Percentiles rank a stretch among this genome's conserved stretches.
These are phyloP conservation scores for Rosa rugosa DNA, from an alignment of 306 rosid species.

Conservation along the genomic window DNA sequence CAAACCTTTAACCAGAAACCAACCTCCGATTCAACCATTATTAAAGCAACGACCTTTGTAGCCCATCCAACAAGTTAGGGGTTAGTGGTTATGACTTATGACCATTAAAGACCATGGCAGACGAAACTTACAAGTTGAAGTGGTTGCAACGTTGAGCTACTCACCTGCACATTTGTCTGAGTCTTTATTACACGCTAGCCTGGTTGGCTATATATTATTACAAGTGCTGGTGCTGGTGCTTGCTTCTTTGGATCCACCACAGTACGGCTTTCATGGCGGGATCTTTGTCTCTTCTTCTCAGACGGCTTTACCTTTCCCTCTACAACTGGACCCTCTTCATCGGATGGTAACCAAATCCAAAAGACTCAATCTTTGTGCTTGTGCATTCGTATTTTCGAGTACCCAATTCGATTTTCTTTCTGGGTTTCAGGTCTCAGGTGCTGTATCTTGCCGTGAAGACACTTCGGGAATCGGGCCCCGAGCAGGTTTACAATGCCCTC, in stretches of 20 bases:
- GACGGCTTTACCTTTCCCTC: slow-evolving; percentile 64
- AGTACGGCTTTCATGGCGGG: slow-evolving; percentile 49
- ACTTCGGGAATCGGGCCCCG: slow-evolving; percentile 57
- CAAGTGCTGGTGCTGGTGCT: not conserved
- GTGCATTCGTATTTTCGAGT: not conserved
- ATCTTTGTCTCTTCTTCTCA: slow-evolving; percentile 28
- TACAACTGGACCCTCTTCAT: slow-evolving; percentile 74
- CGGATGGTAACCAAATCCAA: slow-evolving; percentile 56
- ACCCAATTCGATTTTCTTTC: not conserved
- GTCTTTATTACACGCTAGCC: no score
- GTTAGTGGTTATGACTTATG: no score
- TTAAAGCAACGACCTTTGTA: no score
- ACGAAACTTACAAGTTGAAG: no score
- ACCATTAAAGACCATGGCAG: no score
- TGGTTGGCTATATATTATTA: not conserved
- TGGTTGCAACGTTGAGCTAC: no score
- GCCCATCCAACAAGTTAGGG: no score
- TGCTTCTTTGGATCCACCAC: not conserved
- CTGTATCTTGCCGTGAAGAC: slow-evolving; percentile 55
- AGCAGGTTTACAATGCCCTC: slow-evolving; percentile 67
- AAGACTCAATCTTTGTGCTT: not conserved
- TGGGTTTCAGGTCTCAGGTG: slow-evolving; percentile 58
- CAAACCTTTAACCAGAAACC: no score
- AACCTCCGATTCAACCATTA: no score
- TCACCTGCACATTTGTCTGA: no score